These are phyloP conservation scores for Linum tenue DNA, from an alignment of 345 rosid genomes.

Conservation along the genomic window DNA sequence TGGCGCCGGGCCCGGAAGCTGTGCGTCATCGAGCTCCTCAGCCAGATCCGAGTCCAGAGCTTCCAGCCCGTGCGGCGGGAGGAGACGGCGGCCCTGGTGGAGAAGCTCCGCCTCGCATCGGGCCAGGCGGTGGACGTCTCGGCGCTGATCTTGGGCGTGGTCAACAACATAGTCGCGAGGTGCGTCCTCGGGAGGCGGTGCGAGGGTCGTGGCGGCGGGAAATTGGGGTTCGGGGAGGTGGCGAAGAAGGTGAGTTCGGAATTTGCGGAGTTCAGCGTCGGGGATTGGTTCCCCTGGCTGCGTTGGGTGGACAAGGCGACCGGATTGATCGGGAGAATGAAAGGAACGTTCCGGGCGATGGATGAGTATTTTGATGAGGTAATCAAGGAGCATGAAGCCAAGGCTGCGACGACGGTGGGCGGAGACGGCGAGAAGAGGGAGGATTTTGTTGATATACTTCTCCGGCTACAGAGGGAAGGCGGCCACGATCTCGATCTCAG, in stretches of 20 bases:
- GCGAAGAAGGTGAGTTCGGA: constrained; percentile 19
- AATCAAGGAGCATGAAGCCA: not conserved
- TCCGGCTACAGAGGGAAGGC: not conserved
- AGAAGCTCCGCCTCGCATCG: constrained; percentile 17
- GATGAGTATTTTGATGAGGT: constrained; percentile 5
- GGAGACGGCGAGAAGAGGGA: not conserved
- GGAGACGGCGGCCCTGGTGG: constrained; percentile 24
- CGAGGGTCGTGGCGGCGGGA: constrained; percentile 13
- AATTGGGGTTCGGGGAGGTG: constrained; percentile 22
- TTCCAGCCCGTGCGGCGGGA: constrained; percentile 34
- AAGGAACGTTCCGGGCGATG: not conserved
- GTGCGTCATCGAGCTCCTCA: constrained; percentile 38
- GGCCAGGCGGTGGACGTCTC: constrained; percentile 30
- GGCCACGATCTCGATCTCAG: not conserved
- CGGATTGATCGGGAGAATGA: constrained; percentile 3
- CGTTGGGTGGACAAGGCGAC: not conserved
- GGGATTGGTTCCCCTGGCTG: constrained; percentile 37
- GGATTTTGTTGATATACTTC: constrained; percentile 2
- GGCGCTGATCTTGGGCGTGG: constrained; percentile 13
- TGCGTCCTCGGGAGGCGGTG: constrained; percentile 43
- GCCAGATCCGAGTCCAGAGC: constrained; percentile 37
- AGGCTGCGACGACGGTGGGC: not conserved
- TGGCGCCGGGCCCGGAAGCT: constrained; percentile 61
- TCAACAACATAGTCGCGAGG: constrained; percentile 41
- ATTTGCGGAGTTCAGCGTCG: constrained; percentile 29